Conservation (phyloP, 352 stramenopile species). For the Aphanomyces euteiches region DNA sequence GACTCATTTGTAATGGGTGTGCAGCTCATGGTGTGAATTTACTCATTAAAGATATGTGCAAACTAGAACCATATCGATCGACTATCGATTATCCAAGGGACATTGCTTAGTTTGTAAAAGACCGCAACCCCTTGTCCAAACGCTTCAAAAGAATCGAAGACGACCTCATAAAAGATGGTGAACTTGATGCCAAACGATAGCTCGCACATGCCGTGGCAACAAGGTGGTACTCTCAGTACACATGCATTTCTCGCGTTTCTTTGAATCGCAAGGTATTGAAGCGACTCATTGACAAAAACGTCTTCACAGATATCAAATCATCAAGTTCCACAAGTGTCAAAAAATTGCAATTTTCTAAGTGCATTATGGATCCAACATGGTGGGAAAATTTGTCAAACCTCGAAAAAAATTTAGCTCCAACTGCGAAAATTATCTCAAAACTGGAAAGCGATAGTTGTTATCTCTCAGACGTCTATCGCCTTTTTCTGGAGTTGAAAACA, state of each 20-base stretch:
- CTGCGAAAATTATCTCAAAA: background rate
- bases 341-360: background rate
- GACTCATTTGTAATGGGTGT: conserved; percentile 6
- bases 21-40: background rate
- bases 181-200: background rate
- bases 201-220: background rate
- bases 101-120: background rate
- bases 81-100: background rate
- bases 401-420: background rate
- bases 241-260: background rate
- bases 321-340: background rate
- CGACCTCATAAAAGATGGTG: background rate
- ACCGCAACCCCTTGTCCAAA: background rate
- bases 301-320: background rate
- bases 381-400: background rate
- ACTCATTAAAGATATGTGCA: background rate
- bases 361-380: background rate
- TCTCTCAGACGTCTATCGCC: background rate
- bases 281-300: background rate
- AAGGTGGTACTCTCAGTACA: conserved; percentile 4
- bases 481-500: background rate
- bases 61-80: background rate
- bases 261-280: background rate
- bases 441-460: background rate
- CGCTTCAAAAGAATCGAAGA: background rate